phyloP scores from a whole-genome alignment of 2,329 filamentous ascomycete species.

The Aureobasidium sp. region DNA sequence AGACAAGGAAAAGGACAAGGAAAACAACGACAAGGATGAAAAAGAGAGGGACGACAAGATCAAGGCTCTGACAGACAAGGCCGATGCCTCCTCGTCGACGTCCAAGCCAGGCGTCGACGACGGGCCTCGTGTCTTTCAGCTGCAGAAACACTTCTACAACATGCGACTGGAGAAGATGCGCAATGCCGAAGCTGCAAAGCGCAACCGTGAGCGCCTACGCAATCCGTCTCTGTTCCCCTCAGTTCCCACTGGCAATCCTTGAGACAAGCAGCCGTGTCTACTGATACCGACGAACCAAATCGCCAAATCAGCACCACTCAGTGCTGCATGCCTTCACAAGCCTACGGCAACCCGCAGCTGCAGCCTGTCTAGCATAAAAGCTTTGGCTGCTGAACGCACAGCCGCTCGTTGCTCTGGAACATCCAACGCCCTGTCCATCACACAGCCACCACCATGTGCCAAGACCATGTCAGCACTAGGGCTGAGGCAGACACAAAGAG shows the following conservation, averaged over 20 bases:
- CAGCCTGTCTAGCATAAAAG: not conserved
- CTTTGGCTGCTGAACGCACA: not conserved
- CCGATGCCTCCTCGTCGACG: constrained; percentile 24
- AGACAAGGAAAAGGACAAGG: constrained; percentile 56
- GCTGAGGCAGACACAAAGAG: not conserved
- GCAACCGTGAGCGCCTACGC: constrained; percentile 70
- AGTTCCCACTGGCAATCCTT: constrained; percentile 54
- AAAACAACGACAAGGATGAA: constrained; percentile 57
- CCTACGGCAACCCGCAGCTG: not conserved
- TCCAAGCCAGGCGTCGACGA: constrained; percentile 42
- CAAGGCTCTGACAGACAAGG: constrained; percentile 35
- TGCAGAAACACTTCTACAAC: constrained; percentile 80
- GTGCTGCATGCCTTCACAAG: not conserved
- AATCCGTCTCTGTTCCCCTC: constrained; percentile 77
- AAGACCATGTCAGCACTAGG: constrained; percentile 1
- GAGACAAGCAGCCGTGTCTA: not conserved
- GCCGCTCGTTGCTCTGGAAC: not conserved
- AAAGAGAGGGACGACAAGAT: constrained; percentile 53
- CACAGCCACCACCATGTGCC: not conserved
- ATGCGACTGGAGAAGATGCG: constrained; percentile 72
- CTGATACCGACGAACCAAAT: too few species aligned
- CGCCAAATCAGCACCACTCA: not conserved
- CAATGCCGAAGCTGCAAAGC: constrained; percentile 68
- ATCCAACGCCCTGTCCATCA: not conserved
- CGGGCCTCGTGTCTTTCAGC: constrained; percentile 70